Conservation (phyloP, 768 basidiomycete genomes). For the Naganishia antarctica region DNA sequence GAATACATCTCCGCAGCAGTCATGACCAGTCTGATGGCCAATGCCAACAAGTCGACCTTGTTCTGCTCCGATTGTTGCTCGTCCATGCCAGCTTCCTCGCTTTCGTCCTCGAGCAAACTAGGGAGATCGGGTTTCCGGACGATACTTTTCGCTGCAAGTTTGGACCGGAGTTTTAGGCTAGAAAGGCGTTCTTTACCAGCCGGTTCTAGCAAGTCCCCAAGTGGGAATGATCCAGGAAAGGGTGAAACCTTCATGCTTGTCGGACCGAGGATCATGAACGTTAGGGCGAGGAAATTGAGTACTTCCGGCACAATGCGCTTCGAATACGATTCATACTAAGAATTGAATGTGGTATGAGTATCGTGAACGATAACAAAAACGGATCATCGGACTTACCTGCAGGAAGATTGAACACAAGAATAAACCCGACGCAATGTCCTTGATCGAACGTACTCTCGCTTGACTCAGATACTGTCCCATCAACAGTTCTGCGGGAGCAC, state of each 20-base stretch:
- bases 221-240: constrained; percentile 67
- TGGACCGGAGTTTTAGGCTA: constrained; percentile 48
- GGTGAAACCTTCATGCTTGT: constrained; percentile 51
- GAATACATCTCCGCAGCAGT: constrained; percentile 76
- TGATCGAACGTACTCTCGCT: constrained; percentile 66
- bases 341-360: not conserved
- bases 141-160: constrained; percentile 44
- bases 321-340: constrained; percentile 74
- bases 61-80: constrained; percentile 52
- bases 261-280: constrained; percentile 69
- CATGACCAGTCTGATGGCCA: constrained; percentile 64
- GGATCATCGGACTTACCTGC: constrained; percentile 40
- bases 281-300: constrained; percentile 70
- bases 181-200: constrained; percentile 49
- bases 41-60: constrained; percentile 67
- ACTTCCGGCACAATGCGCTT: constrained; percentile 86
- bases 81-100: not conserved
- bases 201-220: constrained; percentile 54
- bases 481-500: constrained; percentile 77
- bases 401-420: constrained; percentile 77
- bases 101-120: constrained; percentile 8
- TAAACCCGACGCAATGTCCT: constrained; percentile 76
- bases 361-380: not conserved
- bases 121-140: constrained; percentile 33
- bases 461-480: constrained; percentile 88